Evolutionary conservation across 257 asterid genomes (phyloP), one percentile per base, ranked within the genome.

Genomic region (Capsicum baccatum): DNA sequence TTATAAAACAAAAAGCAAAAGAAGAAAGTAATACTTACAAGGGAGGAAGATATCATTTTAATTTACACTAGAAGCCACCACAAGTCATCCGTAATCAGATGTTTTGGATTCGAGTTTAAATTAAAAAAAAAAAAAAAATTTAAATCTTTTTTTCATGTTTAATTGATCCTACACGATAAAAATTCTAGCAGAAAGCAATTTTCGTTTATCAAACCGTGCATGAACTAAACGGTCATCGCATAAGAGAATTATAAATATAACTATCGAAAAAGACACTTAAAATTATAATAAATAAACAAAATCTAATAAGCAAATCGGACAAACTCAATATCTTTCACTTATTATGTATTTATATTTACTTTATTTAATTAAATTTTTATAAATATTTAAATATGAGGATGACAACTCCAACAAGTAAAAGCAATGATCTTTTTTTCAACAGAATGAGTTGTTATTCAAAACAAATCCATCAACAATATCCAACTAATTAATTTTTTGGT

Each of bases 401-500:
- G 55, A 70, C 33, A 70, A 9, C 33, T 70, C 56, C 79, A 70
- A 70, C 9, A 70, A 70, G 79, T 5, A 39, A 70, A 63, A 69
- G 55, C 56, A 69, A 42, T 70, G 79, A 48, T 15, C 56, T 42
- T 16, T 44, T 70, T 39, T 55, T 70, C 79, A 70, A 70, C 56
- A 42, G 14, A 16, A 0, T 39, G 55, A 70, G 79, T 44, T 42
- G 56, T 70, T 70, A 70, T 42, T 44, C 56, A 70, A 16, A 70
- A 70, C 55, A 70, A 70, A 17, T 70, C 79, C 79, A 70, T 42
- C 79, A 42, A 70, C 33, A 44, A 70, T 44, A 70, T 70, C 79
- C 35, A 70, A 15, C 79, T 70, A 17, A 70, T 70, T 70, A 70
- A 70, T 42, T 70, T 39, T 70, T 70, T 59, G 82, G 82, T 54